Conservation (phyloP, 208 protist genomes). For the Leishmania gerbilli region DNA sequence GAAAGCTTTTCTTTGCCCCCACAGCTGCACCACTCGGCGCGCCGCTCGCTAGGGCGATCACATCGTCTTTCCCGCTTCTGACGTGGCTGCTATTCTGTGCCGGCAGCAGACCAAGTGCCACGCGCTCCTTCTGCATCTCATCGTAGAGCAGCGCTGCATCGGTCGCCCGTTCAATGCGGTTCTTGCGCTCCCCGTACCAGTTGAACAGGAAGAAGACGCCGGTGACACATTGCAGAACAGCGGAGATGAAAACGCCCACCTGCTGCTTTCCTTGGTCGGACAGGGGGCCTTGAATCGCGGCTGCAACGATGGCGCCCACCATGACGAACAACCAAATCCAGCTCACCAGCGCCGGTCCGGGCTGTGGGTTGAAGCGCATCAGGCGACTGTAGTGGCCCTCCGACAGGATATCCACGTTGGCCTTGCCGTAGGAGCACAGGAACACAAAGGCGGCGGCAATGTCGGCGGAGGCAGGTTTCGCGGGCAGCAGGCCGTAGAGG, state of each 20-base stretch:
- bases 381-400: conserved; percentile 81
- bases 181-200: conserved; percentile 61
- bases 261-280: conserved; percentile 41
- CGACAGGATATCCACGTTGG: conserved; percentile 78
- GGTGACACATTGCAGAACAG: conserved; percentile 51
- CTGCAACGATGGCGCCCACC: conserved; percentile 49
- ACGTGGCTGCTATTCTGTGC: background rate
- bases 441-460: conserved; percentile 56
- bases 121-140: conserved; percentile 34
- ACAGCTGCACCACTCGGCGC: background rate
- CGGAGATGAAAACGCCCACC: conserved; percentile 54
- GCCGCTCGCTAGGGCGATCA: background rate
- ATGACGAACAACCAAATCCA: conserved; percentile 73
- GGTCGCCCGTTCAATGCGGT: conserved; percentile 50
- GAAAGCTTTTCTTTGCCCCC: background rate
- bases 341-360: conserved; percentile 60
- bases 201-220: conserved; percentile 59
- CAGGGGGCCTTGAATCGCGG: conserved; percentile 48
- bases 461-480: conserved; percentile 33
- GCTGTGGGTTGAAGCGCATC: conserved; percentile 44
- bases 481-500: conserved; percentile 50
- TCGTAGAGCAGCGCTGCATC: conserved; percentile 37
- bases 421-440: conserved; percentile 51
- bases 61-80: background rate
- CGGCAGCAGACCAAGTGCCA: conserved; percentile 21